These are phyloP conservation scores for Mycena galopus DNA, from an alignment of 768 basidiomycete genomes.

Conservation along the genomic window DNA sequence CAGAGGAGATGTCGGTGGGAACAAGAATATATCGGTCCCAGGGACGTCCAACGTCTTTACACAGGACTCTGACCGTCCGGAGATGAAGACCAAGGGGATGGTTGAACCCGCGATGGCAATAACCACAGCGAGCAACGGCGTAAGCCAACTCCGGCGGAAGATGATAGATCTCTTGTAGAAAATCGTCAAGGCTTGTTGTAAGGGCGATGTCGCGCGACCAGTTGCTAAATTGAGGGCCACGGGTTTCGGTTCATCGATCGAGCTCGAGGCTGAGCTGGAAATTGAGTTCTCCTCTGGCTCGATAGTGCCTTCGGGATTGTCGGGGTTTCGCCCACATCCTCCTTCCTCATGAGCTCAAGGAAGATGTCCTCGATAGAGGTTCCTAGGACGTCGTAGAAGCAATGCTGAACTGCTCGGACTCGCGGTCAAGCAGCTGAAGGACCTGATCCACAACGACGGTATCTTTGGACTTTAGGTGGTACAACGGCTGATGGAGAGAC, in stretches of 20 bases:
- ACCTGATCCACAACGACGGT: conserved; percentile 65
- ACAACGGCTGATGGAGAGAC: conserved; percentile 60
- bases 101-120: conserved; percentile 74
- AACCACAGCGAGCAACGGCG: conserved; percentile 65
- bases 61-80: conserved; percentile 65
- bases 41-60: conserved; percentile 48
- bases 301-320: background rate
- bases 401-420: conserved; percentile 54
- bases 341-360: conserved; percentile 73
- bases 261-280: conserved; percentile 33
- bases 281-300: conserved; percentile 26
- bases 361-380: conserved; percentile 89
- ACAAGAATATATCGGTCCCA: conserved; percentile 61
- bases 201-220: conserved; percentile 67
- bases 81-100: conserved; percentile 77
- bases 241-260: conserved; percentile 37
- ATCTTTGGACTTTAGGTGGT: conserved; percentile 75
- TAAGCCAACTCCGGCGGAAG: conserved; percentile 76
- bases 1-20: conserved; percentile 64
- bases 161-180: conserved; percentile 80
- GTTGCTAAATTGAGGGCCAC: conserved; percentile 57
- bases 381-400: conserved; percentile 76
- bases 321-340: conserved; percentile 42
- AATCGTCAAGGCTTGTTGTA: conserved; percentile 78
- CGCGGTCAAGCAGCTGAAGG: conserved; percentile 65